These are phyloP conservation scores for Peronospora destructor DNA, from an alignment of 352 stramenopile genomes.

Conservation along the genomic window DNA sequence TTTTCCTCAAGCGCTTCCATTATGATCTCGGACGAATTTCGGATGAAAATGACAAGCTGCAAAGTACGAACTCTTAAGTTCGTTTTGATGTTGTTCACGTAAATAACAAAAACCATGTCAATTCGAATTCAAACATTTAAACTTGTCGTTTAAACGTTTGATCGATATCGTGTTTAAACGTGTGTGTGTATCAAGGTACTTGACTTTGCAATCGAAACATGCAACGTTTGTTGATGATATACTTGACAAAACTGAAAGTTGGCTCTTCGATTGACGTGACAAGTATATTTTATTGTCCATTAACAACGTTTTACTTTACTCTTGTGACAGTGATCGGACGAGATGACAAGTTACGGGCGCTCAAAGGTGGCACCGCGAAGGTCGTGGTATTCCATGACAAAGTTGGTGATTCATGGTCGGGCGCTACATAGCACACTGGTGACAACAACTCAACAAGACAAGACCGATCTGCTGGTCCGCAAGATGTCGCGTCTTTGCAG, in stretches of 20 bases:
- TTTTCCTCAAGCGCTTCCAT: conserved; percentile 68
- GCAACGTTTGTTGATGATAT: background rate
- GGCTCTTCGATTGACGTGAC: background rate
- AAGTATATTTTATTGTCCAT: background rate
- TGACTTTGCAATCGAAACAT: background rate
- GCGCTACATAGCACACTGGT: conserved; percentile 27
- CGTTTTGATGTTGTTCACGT: background rate
- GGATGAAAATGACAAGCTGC: background rate
- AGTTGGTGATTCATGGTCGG: conserved; percentile 34
- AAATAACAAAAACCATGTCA: too few relatives aligned
- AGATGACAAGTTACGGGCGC: conserved; percentile 21
- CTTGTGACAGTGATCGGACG: conserved; percentile 6
- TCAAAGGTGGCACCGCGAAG: conserved; percentile 42
- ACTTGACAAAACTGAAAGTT: background rate
- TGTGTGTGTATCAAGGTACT: too few relatives aligned
- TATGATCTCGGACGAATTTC: background rate
- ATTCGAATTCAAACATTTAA: background rate
- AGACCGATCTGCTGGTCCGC: conserved; percentile 8
- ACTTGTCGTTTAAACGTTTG: background rate
- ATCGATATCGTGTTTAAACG: too few relatives aligned
- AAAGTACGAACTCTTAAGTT: conserved; percentile 3
- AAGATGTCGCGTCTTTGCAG: conserved; percentile 17
- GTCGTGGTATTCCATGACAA: conserved; percentile 24
- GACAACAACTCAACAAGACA: conserved; percentile 37
- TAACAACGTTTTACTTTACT: conserved; percentile 3